Evolutionary conservation across 768 basidiomycete species (phyloP).

Genomic region (Tylopilus intermedius): DNA sequence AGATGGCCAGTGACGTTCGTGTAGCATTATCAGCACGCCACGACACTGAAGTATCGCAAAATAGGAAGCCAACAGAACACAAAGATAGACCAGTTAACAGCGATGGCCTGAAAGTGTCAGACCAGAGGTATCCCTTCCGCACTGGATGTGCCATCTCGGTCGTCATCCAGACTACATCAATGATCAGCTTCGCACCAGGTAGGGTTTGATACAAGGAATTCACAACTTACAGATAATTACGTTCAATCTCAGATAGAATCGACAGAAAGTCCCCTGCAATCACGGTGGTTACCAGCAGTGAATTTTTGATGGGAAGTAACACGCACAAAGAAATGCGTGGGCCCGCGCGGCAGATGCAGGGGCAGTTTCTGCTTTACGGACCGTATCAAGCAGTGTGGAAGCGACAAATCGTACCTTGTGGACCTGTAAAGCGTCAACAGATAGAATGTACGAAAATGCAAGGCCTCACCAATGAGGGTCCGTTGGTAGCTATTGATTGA

Average conservation of each 20-base stretch:
- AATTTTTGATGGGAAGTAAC: background rate
- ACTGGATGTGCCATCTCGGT: conserved; percentile 38
- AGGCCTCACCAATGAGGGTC: conserved; percentile 61
- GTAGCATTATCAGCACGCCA: background rate
- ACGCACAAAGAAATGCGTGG: conserved; percentile 79
- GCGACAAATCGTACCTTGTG: conserved; percentile 93
- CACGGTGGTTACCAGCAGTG: background rate
- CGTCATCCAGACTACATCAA: conserved; percentile 47
- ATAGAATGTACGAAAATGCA: background rate
- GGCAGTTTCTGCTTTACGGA: conserved; percentile 74
- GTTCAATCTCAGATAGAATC: conserved; percentile 86
- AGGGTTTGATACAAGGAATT: background rate
- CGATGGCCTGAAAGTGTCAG: conserved; percentile 1
- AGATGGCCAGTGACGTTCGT: background rate
- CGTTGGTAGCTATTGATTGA: conserved; percentile 86
- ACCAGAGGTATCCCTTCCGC: conserved; percentile 46
- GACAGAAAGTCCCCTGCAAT: conserved; percentile 83
- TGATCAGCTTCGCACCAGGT: conserved; percentile 17
- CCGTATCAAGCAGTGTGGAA: conserved; percentile 80
- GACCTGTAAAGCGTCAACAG: conserved; percentile 43
- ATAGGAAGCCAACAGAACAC: background rate
- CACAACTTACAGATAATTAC: conserved; percentile 71
- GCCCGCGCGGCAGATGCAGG: conserved; percentile 80
- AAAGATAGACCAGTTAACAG: background rate
- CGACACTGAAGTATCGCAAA: conserved; percentile 1